Conservation (phyloP, 108 stramenopile genomes). For the Pseudonitzschia pungens region DNA sequence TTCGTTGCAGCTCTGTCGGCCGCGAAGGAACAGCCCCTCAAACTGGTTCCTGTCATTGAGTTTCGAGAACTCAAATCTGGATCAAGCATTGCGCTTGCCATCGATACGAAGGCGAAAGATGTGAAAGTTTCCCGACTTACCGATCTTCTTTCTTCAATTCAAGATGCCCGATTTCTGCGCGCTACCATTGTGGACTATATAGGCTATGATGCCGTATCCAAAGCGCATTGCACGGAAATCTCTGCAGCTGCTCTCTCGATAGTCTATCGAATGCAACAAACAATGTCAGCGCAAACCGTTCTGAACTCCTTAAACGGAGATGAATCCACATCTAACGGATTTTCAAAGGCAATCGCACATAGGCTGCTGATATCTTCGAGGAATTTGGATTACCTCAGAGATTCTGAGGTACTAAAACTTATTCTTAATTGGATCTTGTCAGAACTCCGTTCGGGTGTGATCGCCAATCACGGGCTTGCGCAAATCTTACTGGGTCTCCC, state of each 20-base stretch:
- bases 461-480: slow-evolving; percentile 39
- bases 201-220: slow-evolving; percentile 30
- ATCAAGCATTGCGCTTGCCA: slow-evolving; percentile 6
- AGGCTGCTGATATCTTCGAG: slow-evolving; percentile 23
- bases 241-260: slow-evolving; percentile 17
- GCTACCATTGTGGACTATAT: slow-evolving; percentile 30
- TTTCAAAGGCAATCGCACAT: slow-evolving; percentile 24
- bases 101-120: slow-evolving; percentile 22
- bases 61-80: slow-evolving; percentile 29
- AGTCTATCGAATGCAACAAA: slow-evolving; percentile 17
- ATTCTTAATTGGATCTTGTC: slow-evolving; percentile 28
- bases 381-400: background rate
- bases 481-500: slow-evolving; percentile 50
- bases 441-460: slow-evolving; percentile 32
- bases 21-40: slow-evolving; percentile 21
- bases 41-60: slow-evolving; percentile 37
- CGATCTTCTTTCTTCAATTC: slow-evolving; percentile 18
- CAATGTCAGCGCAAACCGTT: background rate
- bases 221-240: slow-evolving; percentile 14
- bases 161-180: slow-evolving; percentile 14
- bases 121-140: slow-evolving; percentile 31
- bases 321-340: background rate
- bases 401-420: slow-evolving; percentile 11
- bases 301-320: background rate
- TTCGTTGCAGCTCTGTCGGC: slow-evolving; percentile 44